Evolutionary conservation across 331 rosid genomes (phyloP), one percentile per base, ranked within the genome.

Genomic region (Malus hybrid): DNA sequence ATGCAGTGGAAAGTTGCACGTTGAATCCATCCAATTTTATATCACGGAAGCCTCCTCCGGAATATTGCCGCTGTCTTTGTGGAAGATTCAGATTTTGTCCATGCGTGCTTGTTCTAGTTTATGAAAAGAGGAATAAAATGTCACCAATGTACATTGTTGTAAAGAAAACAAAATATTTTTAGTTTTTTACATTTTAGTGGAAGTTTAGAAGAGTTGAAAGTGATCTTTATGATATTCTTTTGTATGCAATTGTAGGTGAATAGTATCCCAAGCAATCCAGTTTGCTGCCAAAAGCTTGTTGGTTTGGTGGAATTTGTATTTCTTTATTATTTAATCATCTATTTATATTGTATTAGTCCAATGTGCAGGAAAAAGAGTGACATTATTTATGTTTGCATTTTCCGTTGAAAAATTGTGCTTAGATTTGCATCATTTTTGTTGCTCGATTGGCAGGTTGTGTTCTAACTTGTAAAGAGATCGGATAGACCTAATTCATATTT

Each of bases 131-230:
- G 16, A 18, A 60, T 24, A 24, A 60, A 62, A 28, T 73, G 27
- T 24, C 28, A 39, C 13, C 69, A 60, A 60, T 73, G 76, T 73
- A 73, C 57, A 73, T 34, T 42, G 67, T 3, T 73, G 76, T 73
- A 73, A 15, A 73, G 69, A 10, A 73, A 34, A 73, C 67, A 9
- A 32, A 9, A 16, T n/a, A 39, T 10, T 59, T 65, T 39, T 36
- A 15, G 16, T 18, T 15, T 73, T 48, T 9, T 2, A 7, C 8
- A 7, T 7, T 31, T 27, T 54, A 19, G 20, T 56, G 20, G 33
- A 56, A 33, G 55, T 33, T 6, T 14, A 34, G 56, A 20, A 59
- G 28, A 72, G 34, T 59, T 36, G 54, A 34, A 32, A 20, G 67
- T 36, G 9, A 34, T 34, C 34, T 57, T 34, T 22, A 52, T 10